These are phyloP conservation scores for Jimgerdemannia lactiflua DNA, from an alignment of 192 early-diverging fungal genomes.

Conservation along the genomic window DNA sequence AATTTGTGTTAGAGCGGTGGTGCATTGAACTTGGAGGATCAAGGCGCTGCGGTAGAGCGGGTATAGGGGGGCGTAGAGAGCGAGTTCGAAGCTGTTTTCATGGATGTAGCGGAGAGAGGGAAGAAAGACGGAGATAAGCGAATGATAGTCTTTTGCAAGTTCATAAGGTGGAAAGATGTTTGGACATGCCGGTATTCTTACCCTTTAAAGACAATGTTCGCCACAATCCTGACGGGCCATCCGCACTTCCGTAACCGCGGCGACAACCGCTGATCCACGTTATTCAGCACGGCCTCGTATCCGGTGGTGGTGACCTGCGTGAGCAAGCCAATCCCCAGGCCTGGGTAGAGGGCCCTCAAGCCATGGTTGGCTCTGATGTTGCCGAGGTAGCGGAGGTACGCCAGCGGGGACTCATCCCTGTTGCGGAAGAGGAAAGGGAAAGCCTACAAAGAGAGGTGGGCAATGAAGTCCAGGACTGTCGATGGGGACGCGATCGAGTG, in stretches of 20 bases:
- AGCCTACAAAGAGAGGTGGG: slow-evolving; percentile 5
- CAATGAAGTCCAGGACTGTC: too few species aligned
- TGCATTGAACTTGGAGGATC: slow-evolving; percentile 22
- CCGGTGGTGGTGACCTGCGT: slow-evolving; percentile 20
- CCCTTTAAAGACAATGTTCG: too few species aligned
- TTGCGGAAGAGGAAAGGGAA: slow-evolving; percentile 6
- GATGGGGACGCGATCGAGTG: too few species aligned
- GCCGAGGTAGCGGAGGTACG: not conserved
- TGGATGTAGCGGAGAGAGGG: too few species aligned
- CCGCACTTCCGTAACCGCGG: too few species aligned
- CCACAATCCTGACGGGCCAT: too few species aligned
- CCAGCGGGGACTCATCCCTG: slow-evolving; percentile 15
- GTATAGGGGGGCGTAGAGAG: slow-evolving; percentile 22
- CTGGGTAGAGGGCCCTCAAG: slow-evolving; percentile 22
- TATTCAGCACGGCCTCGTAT: slow-evolving; percentile 17
- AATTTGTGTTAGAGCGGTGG: slow-evolving; percentile 3
- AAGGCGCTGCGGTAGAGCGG: slow-evolving; percentile 28
- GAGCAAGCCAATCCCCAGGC: slow-evolving; percentile 27
- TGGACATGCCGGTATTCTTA: too few species aligned
- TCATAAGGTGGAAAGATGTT: too few species aligned
- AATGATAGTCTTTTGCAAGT: too few species aligned
- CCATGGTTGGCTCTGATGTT: slow-evolving; percentile 6
- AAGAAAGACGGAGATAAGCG: too few species aligned
- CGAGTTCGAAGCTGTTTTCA: slow-evolving; percentile 3
- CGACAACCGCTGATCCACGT: not conserved